phyloP scores from a whole-genome alignment of 306 rosid genomes.

The Prunus mongolica region DNA sequence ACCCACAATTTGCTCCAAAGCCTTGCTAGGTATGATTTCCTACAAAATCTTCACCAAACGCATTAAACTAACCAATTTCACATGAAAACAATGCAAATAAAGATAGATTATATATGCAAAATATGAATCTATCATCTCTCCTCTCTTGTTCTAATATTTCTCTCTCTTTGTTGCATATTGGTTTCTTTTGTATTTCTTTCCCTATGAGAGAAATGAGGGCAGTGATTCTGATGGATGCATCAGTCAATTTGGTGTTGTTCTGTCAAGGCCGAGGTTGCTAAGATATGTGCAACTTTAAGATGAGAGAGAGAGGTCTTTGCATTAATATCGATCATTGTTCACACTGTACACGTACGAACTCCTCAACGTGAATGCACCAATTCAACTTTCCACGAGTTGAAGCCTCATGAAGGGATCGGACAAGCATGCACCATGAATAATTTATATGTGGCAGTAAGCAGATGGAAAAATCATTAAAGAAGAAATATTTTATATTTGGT shows the following conservation, averaged over 20 bases:
- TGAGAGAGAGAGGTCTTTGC: neutral
- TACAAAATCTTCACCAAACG: too few species aligned
- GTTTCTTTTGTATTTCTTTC: conserved; percentile 11
- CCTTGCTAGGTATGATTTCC: too few species aligned
- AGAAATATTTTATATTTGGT: neutral
- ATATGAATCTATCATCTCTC: too few species aligned
- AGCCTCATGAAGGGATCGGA: neutral
- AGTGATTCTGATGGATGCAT: conserved; percentile 67
- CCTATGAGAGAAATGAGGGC: conserved; percentile 13
- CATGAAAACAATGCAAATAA: too few species aligned
- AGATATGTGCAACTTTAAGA: conserved; percentile 28
- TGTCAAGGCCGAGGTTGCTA: conserved; percentile 90
- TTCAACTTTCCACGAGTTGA: conserved; percentile 15
- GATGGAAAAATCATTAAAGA: neutral
- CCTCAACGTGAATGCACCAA: conserved; percentile 14
- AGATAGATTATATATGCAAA: too few species aligned
- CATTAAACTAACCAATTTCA: too few species aligned
- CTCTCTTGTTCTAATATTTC: neutral
- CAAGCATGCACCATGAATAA: neutral
- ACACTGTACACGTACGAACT: neutral
- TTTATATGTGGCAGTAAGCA: neutral
- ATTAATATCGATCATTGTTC: neutral
- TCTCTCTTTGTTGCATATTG: neutral
- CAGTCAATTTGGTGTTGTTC: conserved; percentile 82
- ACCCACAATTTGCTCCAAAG: too few species aligned